Percentiles rank a stretch among this genome's conserved stretches.
phyloP scores from a whole-genome alignment of 106 monocot species.

The Posidonia australis region DNA sequence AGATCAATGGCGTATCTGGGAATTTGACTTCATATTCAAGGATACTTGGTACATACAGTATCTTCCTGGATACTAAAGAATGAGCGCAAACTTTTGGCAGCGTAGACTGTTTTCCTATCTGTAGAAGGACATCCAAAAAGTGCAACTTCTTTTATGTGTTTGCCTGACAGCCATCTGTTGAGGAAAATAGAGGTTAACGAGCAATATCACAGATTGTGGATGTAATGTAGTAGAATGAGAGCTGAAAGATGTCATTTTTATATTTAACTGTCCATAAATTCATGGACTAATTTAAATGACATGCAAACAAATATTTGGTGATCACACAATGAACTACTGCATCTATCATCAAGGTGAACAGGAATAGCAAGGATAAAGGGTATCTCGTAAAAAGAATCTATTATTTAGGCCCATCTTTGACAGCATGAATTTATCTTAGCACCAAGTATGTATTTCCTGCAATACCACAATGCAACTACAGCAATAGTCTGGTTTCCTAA shows the following conservation, averaged over 20 bases:
- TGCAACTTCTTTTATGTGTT: constrained; percentile 57
- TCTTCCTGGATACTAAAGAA: constrained; percentile 77
- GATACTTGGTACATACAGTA: constrained; percentile 24
- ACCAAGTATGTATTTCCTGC: no score
- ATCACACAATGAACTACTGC: no score
- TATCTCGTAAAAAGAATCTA: no score
- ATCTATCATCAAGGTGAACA: no score
- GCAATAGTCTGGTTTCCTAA: no score
- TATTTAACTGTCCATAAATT: no score
- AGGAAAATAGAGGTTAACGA: not conserved
- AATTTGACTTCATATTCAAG: not conserved
- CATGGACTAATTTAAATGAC: no score
- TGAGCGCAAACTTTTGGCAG: constrained; percentile 66
- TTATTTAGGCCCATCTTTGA: no score
- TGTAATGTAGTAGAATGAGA: not conserved
- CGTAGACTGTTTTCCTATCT: constrained; percentile 55
- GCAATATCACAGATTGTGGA: not conserved
- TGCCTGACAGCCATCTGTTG: constrained; percentile 63
- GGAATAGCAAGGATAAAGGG: no score
- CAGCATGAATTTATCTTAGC: no score
- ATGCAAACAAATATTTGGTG: no score
- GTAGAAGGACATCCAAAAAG: constrained; percentile 57
- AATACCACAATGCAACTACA: no score
- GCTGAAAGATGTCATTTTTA: not conserved
- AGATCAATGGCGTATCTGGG: not conserved